Evolutionary conservation across 2,329 filamentous ascomycete species (phyloP).

Genomic region (Phoma herbarum): DNA sequence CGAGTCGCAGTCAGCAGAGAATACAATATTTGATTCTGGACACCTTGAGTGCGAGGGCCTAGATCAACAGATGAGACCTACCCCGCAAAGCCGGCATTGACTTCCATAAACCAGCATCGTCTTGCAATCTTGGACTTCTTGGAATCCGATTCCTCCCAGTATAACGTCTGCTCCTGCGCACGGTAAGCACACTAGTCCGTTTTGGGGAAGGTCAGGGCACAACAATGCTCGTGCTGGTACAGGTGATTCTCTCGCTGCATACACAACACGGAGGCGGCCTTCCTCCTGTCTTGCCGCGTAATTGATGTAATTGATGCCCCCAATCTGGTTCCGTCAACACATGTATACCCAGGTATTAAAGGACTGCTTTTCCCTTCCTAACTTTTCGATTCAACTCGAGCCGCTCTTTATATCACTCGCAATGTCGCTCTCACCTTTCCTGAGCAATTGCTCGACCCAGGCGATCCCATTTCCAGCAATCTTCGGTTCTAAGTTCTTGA

Average conservation of each 20-base stretch:
- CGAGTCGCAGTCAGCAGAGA: background rate
- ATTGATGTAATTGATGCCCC: background rate
- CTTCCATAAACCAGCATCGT: background rate
- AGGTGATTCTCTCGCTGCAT: background rate
- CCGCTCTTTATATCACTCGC: background rate
- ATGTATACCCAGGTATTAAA: too few relatives aligned
- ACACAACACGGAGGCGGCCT: background rate
- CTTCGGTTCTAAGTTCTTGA: constrained; percentile 5
- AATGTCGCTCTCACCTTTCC: background rate
- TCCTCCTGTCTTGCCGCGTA: background rate
- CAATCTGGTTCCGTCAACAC: background rate
- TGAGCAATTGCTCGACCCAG: constrained; percentile 2
- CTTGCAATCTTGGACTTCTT: background rate
- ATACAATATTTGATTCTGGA: background rate
- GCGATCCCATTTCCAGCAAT: background rate
- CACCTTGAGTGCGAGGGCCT: background rate
- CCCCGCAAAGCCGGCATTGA: background rate
- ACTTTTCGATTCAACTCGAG: background rate
- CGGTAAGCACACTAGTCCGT: constrained; percentile 1
- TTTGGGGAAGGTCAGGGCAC: background rate
- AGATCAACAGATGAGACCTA: background rate
- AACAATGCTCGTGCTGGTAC: background rate
- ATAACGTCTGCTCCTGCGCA: background rate
- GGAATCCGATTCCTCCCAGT: background rate
- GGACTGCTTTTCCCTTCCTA: background rate